A percentile compares a stretch with the other conserved stretches of the same genome.
These are phyloP conservation scores for Diaporthe sp. DNA, from an alignment of 2,329 filamentous ascomycete species.

Conservation along the genomic window DNA sequence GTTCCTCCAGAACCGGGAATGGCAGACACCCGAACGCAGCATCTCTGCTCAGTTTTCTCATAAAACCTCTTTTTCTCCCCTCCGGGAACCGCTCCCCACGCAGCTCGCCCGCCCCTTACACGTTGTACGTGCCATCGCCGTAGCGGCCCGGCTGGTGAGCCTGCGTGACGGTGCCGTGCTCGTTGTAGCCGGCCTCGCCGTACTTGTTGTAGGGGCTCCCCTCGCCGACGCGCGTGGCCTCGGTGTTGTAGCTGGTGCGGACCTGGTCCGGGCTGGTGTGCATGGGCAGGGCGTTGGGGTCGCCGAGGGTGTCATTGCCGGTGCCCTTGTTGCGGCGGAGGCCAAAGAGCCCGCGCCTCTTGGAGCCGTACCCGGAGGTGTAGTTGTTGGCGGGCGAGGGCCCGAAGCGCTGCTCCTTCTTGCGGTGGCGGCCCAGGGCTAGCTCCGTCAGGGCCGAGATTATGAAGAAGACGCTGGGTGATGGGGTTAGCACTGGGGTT, in stretches of 20 bases:
- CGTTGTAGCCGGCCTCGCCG: conserved; percentile 46
- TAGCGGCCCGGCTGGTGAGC: conserved; percentile 17
- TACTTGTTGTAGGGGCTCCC: conserved; percentile 48
- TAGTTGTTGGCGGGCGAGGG: conserved; percentile 57
- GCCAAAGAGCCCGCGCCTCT: conserved; percentile 48
- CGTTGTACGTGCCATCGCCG: conserved; percentile 39
- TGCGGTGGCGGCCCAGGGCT: conserved; percentile 48
- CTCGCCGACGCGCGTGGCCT: conserved; percentile 49
- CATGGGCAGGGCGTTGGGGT: conserved; percentile 52
- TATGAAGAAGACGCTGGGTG: conserved; percentile 52
- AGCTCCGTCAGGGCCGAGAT: conserved; percentile 47
- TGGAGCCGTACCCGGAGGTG: conserved; percentile 53
- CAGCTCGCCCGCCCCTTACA: background rate
- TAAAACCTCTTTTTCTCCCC: background rate
- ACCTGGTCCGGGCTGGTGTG: conserved; percentile 52
- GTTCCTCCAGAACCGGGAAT: conserved; percentile 12
- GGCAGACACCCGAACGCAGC: conserved; percentile 13
- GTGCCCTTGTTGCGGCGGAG: conserved; percentile 48
- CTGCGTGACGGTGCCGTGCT: conserved; percentile 44
- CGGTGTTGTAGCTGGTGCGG: conserved; percentile 54
- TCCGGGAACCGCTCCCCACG: too few relatives aligned
- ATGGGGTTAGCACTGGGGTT: background rate
- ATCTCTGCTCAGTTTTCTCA: background rate
- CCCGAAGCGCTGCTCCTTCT: conserved; percentile 56
- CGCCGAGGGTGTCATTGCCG: conserved; percentile 41